phyloP scores from a whole-genome alignment of 2,329 filamentous ascomycete genomes.

The Dissoconium aciculare region DNA sequence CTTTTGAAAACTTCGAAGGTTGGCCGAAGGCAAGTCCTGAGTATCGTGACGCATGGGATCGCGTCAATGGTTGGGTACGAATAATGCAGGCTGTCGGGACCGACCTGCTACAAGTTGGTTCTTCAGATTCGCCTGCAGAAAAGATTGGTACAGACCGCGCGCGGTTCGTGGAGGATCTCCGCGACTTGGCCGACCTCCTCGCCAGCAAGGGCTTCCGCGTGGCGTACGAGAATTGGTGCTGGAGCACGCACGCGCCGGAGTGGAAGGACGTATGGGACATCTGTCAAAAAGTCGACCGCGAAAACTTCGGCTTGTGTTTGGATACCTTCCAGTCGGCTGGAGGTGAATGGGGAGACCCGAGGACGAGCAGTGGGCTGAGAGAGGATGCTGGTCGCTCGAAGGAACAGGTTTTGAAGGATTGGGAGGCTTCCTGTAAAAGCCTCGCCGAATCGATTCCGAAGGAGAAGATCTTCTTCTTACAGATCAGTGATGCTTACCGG shows the following conservation, averaged over 20 bases:
- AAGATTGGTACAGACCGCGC: conserved; percentile 38
- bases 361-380: conserved; percentile 44
- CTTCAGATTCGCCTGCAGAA: conserved; percentile 44
- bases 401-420: conserved; percentile 33
- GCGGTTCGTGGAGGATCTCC: conserved; percentile 45
- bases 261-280: conserved; percentile 61
- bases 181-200: conserved; percentile 48
- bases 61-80: conserved; percentile 51
- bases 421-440: conserved; percentile 26
- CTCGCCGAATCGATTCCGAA: conserved; percentile 43
- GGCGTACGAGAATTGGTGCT: conserved; percentile 74
- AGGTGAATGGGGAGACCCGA: conserved; percentile 59
- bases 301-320: conserved; percentile 58
- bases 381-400: conserved; percentile 31
- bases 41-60: conserved; percentile 45
- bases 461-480: conserved; percentile 59
- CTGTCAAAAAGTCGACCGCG: conserved; percentile 44
- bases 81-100: conserved; percentile 58
- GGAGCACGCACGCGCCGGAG: conserved; percentile 52
- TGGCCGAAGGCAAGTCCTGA: conserved; percentile 47
- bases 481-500: conserved; percentile 61
- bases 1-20: conserved; percentile 63
- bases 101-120: conserved; percentile 54
- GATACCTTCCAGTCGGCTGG: conserved; percentile 66
- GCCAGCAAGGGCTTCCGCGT: conserved; percentile 43